Evolutionary conservation across 2,329 filamentous ascomycete genomes (phyloP).

Genomic region (Stenocarpella maydis): DNA sequence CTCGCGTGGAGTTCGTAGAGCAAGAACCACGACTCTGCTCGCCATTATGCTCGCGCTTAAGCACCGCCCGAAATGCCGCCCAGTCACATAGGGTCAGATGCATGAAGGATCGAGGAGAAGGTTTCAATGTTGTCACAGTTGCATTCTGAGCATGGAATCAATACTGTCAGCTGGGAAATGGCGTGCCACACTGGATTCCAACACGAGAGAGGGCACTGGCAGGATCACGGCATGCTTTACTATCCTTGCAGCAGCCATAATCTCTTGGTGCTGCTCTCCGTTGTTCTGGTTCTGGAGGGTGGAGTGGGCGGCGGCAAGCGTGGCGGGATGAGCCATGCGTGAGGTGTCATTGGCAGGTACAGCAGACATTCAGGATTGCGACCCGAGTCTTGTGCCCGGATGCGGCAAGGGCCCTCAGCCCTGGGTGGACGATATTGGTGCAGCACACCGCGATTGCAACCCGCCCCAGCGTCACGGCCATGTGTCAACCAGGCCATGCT

Average conservation of each 20-base stretch:
- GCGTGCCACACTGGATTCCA: neutral
- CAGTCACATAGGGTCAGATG: neutral
- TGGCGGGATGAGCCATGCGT: slow-evolving; percentile 7
- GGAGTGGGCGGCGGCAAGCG: neutral
- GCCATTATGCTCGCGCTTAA: neutral
- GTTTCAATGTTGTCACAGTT: neutral
- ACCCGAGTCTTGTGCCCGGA: neutral
- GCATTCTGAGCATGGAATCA: neutral
- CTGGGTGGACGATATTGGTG: neutral
- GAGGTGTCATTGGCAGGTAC: slow-evolving; percentile 12
- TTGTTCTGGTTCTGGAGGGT: neutral
- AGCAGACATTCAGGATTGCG: slow-evolving; percentile 2
- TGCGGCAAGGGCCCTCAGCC: neutral
- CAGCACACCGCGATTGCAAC: neutral
- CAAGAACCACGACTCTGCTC: neutral
- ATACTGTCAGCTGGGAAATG: neutral
- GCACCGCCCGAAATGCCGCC: neutral
- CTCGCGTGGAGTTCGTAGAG: neutral
- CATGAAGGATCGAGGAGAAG: neutral
- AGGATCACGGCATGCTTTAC: neutral
- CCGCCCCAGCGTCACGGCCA: neutral
- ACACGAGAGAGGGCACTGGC: neutral
- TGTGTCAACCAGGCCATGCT: slow-evolving; percentile 16
- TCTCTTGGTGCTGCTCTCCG: neutral
- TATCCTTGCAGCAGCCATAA: neutral